These are phyloP conservation scores for Nicotiana knightiana DNA, from an alignment of 257 asterid genomes.

Conservation along the genomic window DNA sequence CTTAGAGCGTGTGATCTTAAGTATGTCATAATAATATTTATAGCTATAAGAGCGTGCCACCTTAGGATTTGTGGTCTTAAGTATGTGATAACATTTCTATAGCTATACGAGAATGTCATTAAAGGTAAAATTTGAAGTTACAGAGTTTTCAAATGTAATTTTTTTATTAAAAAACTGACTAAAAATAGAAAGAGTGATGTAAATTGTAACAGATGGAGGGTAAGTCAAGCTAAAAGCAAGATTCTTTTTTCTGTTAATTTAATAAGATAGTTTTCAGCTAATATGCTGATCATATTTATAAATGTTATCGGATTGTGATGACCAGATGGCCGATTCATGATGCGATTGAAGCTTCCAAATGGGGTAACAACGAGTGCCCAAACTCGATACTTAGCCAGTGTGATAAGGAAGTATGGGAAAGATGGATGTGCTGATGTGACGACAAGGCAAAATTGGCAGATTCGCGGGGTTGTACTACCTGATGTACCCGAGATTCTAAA, in stretches of 20 bases:
- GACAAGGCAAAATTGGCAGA: slow-evolving; percentile 95
- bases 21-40: too few species aligned
- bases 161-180: background rate
- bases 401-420: slow-evolving; percentile 68
- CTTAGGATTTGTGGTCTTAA: background rate
- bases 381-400: slow-evolving; percentile 73
- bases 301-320: background rate
- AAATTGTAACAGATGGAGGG: background rate
- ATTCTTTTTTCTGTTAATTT: background rate
- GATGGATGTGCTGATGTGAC: slow-evolving; percentile 96
- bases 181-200: background rate
- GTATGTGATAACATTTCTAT: background rate
- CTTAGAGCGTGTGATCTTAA: too few species aligned
- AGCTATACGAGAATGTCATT: background rate
- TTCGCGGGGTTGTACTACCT: slow-evolving; percentile 78
- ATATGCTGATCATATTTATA: background rate
- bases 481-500: slow-evolving; percentile 84
- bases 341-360: slow-evolving; percentile 95
- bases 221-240: background rate
- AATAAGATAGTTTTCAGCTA: background rate
- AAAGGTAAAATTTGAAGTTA: background rate
- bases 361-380: slow-evolving; percentile 91
- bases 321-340: slow-evolving; percentile 92
- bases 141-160: background rate
- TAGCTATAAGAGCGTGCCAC: too few species aligned